Percentiles rank a stretch among this genome's conserved stretches.
phyloP scores from a whole-genome alignment of 495 filamentous ascomycete species.

The Penicillium malachiteum region DNA sequence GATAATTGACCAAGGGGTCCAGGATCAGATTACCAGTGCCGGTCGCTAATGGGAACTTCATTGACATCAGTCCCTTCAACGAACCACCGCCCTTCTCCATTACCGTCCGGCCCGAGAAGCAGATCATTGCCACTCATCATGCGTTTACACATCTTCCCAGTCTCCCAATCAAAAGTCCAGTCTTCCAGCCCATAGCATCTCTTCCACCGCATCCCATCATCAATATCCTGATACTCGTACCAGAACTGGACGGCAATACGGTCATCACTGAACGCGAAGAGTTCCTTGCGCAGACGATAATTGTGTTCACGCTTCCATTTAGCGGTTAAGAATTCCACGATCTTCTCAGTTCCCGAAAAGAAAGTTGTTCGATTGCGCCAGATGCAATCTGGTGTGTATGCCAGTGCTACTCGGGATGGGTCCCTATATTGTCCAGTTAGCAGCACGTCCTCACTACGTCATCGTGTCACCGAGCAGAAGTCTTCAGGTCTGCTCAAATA shows the following conservation, averaged over 20 bases:
- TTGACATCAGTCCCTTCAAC: conserved; percentile 71
- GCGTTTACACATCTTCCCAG: conserved; percentile 81
- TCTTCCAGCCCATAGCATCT: conserved; percentile 88
- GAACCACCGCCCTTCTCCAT: conserved; percentile 57
- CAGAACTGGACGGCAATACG: conserved; percentile 86
- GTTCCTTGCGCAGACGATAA: conserved; percentile 81
- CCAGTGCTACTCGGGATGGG: conserved; percentile 61
- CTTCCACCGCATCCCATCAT: conserved; percentile 75
- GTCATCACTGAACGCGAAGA: conserved; percentile 62
- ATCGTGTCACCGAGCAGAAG: neutral
- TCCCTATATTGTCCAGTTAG: conserved; percentile 46
- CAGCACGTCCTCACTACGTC: conserved; percentile 9
- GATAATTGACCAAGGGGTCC: neutral
- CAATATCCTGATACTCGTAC: conserved; percentile 79
- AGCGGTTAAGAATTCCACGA: conserved; percentile 67
- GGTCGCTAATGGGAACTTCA: conserved; percentile 64
- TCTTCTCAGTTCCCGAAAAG: conserved; percentile 64
- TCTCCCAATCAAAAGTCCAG: conserved; percentile 74
- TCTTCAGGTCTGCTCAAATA: too few species aligned
- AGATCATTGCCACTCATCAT: conserved; percentile 94
- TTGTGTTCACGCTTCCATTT: conserved; percentile 77
- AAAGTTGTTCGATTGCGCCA: conserved; percentile 82
- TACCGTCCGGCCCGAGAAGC: conserved; percentile 52
- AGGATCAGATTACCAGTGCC: conserved; percentile 62
- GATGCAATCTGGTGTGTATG: conserved; percentile 74